Evolutionary conservation across 495 filamentous ascomycete species (phyloP).

Genomic region (Lichenothelia convexa): DNA sequence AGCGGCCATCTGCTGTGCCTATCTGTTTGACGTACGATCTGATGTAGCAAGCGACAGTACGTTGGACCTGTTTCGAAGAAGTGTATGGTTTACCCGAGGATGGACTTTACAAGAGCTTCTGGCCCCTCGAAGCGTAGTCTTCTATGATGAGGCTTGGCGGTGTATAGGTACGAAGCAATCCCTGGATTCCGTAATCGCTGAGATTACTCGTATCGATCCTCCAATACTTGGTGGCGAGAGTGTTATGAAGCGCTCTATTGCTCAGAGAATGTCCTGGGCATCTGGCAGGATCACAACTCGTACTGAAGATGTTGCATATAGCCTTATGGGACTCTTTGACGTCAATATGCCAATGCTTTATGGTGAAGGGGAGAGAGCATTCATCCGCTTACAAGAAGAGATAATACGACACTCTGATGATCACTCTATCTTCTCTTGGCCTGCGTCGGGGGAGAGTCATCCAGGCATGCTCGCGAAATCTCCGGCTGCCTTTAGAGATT

Average conservation of each 20-base stretch:
- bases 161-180: background rate
- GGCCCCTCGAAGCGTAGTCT: constrained; percentile 3
- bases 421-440: constrained; percentile 4
- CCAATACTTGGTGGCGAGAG: background rate
- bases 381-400: constrained; percentile 7
- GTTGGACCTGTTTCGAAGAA: background rate
- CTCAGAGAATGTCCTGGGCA: constrained; percentile 4
- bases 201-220: background rate
- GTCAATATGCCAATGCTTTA: constrained; percentile 13
- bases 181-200: background rate
- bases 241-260: background rate
- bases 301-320: constrained; percentile 11
- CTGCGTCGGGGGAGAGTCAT: background rate
- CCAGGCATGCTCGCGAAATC: background rate
- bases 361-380: constrained; percentile 8
- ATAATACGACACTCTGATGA: constrained; percentile 2
- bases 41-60: background rate
- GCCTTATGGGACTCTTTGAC: constrained; percentile 9
- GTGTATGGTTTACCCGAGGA: constrained; percentile 6
- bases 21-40: constrained; percentile 2
- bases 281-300: constrained; percentile 4
- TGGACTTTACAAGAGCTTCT: constrained; percentile 9
- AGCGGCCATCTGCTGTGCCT: constrained; percentile 3
- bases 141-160: constrained; percentile 2
- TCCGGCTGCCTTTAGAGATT: background rate